phyloP scores from a whole-genome alignment of 495 filamentous ascomycete genomes.

The Venustampulla echinocandica region DNA sequence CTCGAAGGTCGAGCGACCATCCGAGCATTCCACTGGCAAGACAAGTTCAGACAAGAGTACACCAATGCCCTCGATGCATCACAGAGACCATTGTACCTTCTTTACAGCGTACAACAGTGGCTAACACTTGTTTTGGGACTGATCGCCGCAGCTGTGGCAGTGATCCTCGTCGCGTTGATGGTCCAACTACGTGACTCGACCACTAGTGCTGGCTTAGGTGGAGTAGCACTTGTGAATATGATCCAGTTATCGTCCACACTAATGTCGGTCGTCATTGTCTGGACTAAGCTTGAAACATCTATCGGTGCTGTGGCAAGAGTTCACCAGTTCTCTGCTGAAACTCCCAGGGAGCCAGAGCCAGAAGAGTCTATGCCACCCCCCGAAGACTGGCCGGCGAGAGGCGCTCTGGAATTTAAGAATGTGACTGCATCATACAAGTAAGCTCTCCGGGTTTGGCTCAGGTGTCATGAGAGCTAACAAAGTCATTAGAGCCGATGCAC shows the following conservation, averaged over 20 bases:
- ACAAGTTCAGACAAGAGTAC: constrained; percentile 37
- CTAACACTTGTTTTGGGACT: constrained; percentile 39
- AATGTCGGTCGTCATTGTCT: constrained; percentile 21
- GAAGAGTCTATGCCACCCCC: not conserved
- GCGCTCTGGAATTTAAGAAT: constrained; percentile 5
- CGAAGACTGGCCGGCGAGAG: constrained; percentile 2
- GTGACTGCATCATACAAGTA: constrained; percentile 13
- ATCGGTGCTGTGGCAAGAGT: constrained; percentile 24
- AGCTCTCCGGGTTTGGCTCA: not conserved
- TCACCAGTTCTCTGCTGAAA: constrained; percentile 2
- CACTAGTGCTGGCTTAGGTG: constrained; percentile 42
- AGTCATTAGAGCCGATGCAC: not conserved
- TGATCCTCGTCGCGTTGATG: constrained; percentile 32
- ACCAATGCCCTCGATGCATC: constrained; percentile 43
- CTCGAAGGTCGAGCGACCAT: constrained; percentile 41
- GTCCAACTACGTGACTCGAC: constrained; percentile 24
- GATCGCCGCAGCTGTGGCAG: constrained; percentile 33
- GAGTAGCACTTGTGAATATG: constrained; percentile 40
- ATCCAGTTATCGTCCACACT: constrained; percentile 23
- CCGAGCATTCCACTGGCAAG: constrained; percentile 39
- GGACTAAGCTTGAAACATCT: constrained; percentile 31
- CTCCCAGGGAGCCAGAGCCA: not conserved
- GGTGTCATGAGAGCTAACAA: not conserved
- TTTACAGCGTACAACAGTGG: constrained; percentile 47
- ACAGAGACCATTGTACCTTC: constrained; percentile 41